phyloP scores from a whole-genome alignment of 2,329 filamentous ascomycete genomes.

The Aspergillus sp. region DNA sequence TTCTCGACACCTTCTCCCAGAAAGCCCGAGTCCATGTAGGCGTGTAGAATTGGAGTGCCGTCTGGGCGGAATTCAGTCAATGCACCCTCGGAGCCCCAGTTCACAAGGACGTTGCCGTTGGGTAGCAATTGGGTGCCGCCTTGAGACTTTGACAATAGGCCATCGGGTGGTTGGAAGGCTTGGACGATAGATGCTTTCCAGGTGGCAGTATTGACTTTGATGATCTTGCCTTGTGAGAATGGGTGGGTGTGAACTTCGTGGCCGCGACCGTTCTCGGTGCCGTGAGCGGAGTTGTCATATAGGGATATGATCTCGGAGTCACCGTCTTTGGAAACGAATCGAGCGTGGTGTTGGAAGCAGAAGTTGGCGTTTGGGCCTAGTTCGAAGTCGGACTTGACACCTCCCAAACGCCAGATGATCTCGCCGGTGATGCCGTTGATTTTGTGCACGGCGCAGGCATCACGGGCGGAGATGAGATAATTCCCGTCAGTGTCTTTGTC shows the following conservation, averaged over 20 bases:
- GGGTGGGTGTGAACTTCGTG: constrained; percentile 22
- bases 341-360: constrained; percentile 38
- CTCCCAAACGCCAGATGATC: constrained; percentile 42
- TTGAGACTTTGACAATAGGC: constrained; percentile 30
- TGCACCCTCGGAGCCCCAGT: constrained; percentile 38
- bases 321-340: constrained; percentile 27
- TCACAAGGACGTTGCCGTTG: constrained; percentile 37
- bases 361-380: constrained; percentile 33
- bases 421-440: constrained; percentile 35
- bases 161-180: constrained; percentile 29
- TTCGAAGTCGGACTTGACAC: constrained; percentile 29
- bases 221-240: too few relatives aligned
- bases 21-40: constrained; percentile 38
- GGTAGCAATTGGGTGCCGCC: constrained; percentile 35
- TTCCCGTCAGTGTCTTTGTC: constrained; percentile 41
- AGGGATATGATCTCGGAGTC: constrained; percentile 31
- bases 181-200: too few relatives aligned
- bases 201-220: too few relatives aligned
- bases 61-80: constrained; percentile 33
- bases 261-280: constrained; percentile 27
- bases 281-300: constrained; percentile 34
- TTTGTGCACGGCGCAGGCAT: constrained; percentile 39
- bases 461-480: constrained; percentile 40
- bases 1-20: constrained; percentile 32
- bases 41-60: constrained; percentile 19